These are phyloP conservation scores for Solanum chilense DNA, from an alignment of 257 asterid genomes.

Conservation along the genomic window DNA sequence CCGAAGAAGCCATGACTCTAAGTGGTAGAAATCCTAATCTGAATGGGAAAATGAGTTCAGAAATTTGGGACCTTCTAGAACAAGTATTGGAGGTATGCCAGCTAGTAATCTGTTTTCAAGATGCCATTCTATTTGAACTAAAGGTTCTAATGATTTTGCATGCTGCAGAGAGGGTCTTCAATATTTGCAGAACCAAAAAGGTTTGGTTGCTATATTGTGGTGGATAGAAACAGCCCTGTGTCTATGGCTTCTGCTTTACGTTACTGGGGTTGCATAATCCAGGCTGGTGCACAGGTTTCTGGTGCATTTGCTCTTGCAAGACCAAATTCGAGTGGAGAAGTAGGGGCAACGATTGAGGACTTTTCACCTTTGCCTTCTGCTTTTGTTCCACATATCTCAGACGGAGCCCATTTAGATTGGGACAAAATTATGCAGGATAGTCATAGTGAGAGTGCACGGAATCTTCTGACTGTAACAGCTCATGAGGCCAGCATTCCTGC, in stretches of 20 bases:
- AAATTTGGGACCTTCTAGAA: constrained; percentile 71
- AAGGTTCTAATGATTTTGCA: not conserved
- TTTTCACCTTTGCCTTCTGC: constrained; percentile 69
- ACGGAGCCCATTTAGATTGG: constrained; percentile 35
- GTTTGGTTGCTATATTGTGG: constrained; percentile 73
- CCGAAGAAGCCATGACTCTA: constrained; percentile 58
- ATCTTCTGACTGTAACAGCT: constrained; percentile 26
- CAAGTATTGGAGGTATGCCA: constrained; percentile 45
- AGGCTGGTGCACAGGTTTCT: constrained; percentile 74
- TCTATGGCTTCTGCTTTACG: constrained; percentile 59
- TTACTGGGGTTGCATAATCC: constrained; percentile 90
- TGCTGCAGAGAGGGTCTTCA: constrained; percentile 66
- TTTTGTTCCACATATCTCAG: constrained; percentile 39
- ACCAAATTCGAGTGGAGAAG: constrained; percentile 10
- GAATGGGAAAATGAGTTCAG: constrained; percentile 63
- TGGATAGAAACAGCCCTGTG: constrained; percentile 43
- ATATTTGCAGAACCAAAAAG: constrained; percentile 42
- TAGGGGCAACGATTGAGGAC: constrained; percentile 10
- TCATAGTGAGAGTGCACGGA: constrained; percentile 45
- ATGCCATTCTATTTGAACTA: not conserved
- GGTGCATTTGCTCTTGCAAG: constrained; percentile 54
- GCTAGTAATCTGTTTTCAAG: not conserved
- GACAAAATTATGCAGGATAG: constrained; percentile 27
- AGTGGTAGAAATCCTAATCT: constrained; percentile 34
- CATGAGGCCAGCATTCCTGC: constrained; percentile 20